phyloP scores from a whole-genome alignment of 176 grass and related monocot genomes.

The Paspalum notatum region DNA sequence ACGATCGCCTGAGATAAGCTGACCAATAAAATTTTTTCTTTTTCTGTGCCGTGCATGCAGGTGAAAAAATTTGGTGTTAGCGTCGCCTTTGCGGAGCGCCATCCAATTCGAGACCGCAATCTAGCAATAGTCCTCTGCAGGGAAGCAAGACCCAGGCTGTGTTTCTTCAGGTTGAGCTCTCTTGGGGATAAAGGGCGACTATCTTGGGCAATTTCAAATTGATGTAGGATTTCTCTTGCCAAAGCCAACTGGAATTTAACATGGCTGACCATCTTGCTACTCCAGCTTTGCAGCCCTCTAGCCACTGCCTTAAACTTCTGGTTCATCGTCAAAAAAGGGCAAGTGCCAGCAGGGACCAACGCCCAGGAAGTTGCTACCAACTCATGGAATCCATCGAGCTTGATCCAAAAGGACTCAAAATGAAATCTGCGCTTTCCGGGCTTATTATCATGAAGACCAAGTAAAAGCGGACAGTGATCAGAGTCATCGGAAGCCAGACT shows the following conservation, averaged over 20 bases:
- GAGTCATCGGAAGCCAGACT: neutral
- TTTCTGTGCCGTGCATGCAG: too few species aligned
- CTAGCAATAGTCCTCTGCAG: too few species aligned
- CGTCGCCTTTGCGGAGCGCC: too few species aligned
- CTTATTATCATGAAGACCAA: neutral
- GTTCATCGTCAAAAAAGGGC: neutral
- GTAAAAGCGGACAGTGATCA: neutral
- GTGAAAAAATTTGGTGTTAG: too few species aligned
- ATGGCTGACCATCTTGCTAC: neutral
- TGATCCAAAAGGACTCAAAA: neutral
- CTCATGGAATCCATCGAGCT: neutral
- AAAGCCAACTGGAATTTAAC: neutral
- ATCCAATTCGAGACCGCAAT: too few species aligned
- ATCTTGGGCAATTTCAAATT: too few species aligned
- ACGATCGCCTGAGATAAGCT: neutral
- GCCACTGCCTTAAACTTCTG: neutral
- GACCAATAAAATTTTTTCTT: too few species aligned
- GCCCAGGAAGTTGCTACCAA: neutral
- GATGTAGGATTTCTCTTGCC: neutral
- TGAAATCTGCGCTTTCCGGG: neutral
- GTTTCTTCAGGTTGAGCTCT: too few species aligned
- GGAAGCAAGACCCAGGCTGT: too few species aligned
- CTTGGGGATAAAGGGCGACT: too few species aligned
- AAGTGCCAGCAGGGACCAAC: neutral
- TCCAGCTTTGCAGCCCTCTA: neutral